Conservation (phyloP, 495 filamentous ascomycete genomes). For the Endocarpon pusillum region DNA sequence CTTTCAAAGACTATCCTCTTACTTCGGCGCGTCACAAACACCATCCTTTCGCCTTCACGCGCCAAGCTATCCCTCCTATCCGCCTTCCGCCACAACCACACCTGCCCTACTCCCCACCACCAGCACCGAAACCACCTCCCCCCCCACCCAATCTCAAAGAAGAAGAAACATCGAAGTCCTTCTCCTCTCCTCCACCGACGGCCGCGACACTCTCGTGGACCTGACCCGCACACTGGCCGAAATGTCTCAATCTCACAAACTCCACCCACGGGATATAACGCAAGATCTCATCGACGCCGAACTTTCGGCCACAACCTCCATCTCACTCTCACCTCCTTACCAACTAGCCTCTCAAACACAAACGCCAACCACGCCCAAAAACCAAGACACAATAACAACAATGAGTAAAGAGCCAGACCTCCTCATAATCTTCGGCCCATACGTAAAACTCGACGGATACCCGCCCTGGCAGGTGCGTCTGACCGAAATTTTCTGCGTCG, state of each 20-base stretch:
- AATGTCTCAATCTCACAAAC: slow-evolving; percentile 80
- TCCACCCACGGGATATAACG: slow-evolving; percentile 62
- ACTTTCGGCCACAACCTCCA: slow-evolving; percentile 40
- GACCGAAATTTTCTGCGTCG: slow-evolving; percentile 72
- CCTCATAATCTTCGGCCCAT: slow-evolving; percentile 67
- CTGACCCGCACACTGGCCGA: slow-evolving; percentile 86
- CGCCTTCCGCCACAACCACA: slow-evolving; percentile 4
- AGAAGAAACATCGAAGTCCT: slow-evolving; percentile 54
- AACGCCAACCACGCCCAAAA: slow-evolving; percentile 12
- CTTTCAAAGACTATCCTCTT: slow-evolving; percentile 54
- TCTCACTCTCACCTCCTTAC: slow-evolving; percentile 19
- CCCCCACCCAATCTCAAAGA: slow-evolving; percentile 7
- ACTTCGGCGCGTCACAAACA: slow-evolving; percentile 52
- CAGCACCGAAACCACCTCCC: slow-evolving; percentile 9
- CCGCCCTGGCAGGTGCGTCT: slow-evolving; percentile 91
- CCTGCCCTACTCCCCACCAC: background rate
- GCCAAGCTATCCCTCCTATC: slow-evolving; percentile 41
- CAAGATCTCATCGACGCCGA: slow-evolving; percentile 81
- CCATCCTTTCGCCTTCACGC: slow-evolving; percentile 56
- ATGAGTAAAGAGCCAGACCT: slow-evolving; percentile 77
- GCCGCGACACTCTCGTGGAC: slow-evolving; percentile 83
- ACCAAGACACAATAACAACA: slow-evolving; percentile 26
- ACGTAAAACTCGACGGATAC: slow-evolving; percentile 72
- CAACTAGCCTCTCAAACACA: too few species aligned
- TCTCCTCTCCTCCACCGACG: slow-evolving; percentile 77